A percentile compares a stretch with the other conserved stretches of the same genome.
Evolutionary conservation across 306 rosid genomes (phyloP).

Genomic region (Casuarina equisetifolia): DNA sequence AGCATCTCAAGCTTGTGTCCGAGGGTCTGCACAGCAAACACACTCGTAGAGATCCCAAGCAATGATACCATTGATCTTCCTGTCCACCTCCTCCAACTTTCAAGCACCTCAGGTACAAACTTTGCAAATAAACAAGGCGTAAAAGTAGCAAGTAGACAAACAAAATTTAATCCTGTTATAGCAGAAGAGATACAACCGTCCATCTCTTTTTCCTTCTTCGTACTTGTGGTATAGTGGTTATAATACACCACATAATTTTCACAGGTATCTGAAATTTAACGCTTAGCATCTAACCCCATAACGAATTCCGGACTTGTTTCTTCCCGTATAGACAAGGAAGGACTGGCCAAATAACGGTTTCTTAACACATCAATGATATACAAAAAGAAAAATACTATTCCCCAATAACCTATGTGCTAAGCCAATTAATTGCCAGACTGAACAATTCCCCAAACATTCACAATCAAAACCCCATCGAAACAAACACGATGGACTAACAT

Average conservation of each 20-base stretch:
- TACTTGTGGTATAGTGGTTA: background rate
- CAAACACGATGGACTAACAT: background rate
- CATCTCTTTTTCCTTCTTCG: background rate
- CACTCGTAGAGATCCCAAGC: background rate
- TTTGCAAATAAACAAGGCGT: background rate
- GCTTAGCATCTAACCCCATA: background rate
- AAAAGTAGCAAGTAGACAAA: background rate
- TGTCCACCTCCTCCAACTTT: background rate
- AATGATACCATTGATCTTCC: background rate
- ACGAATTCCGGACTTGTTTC: background rate
- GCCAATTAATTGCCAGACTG: background rate
- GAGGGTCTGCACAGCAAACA: background rate
- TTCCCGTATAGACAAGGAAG: background rate
- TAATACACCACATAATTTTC: background rate
- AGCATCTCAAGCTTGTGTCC: background rate
- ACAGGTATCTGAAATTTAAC: background rate
- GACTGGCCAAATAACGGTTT: background rate
- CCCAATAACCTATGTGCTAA: too few species aligned
- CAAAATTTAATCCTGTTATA: background rate
- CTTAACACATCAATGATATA: background rate
- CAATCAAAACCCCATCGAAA: constrained; percentile 10
- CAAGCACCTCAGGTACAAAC: background rate
- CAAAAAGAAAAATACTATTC: background rate
- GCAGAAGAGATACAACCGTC: background rate
- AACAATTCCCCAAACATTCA: constrained; percentile 3